Base-by-base conservation (phyloP, 2,329 filamentous ascomycete genomes). In the Sclerotinia minor region DNA sequence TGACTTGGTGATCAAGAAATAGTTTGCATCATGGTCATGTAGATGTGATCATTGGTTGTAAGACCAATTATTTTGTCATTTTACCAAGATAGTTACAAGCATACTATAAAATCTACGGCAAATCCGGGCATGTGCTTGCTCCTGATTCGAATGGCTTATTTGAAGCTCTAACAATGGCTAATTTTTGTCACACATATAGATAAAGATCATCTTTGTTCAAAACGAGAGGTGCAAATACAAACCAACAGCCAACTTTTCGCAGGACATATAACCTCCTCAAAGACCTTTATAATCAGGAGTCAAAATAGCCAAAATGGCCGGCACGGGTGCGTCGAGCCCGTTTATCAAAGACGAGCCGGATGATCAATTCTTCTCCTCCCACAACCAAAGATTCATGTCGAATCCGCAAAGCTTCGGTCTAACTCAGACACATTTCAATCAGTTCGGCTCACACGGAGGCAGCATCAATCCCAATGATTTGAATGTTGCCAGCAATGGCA, bases 401-500 rank as follows among this genome's bases (percentile, higher is more conserved):
- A 68, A 69, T 44, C 75, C 76, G 47, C 75, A 77, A 70, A 72
- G 72, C 45, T 76, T 75, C 70, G 71, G 70, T 59, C 83, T 86
- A 79, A 70, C 74, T 19, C 83, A 84, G 67, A 84, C 85, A 72
- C 76, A 78, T 44, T 80, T 80, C 69, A 74, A 75, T 64, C 76
- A 77, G 60, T 77, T 77, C 49, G 71, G 73, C 49, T 74, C 73
- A 38, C 73, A 81, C 69, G 81, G 84, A 71, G 84, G 79, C 64
- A 85, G 85, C 75, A 89, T 97, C 76, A 92, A 97, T 76, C 94
- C 94, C 15, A 94, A 92, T 70, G 92, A 95, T 71, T 84, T 97
- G 69, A 87, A 87, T 73, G 91, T 94, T 87, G 83, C 83, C 72
- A 82, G 83, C 69, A 89, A 84, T 76, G 80, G 81, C 71, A 78